These are phyloP conservation scores for Claviceps fusiformis DNA, from an alignment of 2,329 filamentous ascomycete species.

Conservation along the genomic window DNA sequence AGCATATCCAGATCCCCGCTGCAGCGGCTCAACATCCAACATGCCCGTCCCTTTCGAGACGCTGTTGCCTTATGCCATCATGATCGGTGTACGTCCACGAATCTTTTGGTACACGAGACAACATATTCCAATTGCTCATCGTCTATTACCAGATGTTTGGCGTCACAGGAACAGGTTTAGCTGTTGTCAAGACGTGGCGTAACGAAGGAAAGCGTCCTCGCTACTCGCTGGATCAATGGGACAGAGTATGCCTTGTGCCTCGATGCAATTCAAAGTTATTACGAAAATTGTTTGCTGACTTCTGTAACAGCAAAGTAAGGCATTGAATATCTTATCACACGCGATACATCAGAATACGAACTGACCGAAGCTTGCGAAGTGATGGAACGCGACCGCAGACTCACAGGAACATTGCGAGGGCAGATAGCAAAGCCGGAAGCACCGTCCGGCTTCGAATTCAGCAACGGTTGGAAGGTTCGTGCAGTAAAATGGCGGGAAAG, in stretches of 20 bases:
- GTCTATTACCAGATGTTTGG: conserved; percentile 45
- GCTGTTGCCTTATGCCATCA: conserved; percentile 51
- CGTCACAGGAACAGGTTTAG: conserved; percentile 42
- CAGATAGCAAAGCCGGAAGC: conserved; percentile 42
- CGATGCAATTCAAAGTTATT: neutral
- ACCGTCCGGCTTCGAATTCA: conserved; percentile 46
- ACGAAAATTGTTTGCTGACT: conserved; percentile 14
- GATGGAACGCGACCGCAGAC: conserved; percentile 51
- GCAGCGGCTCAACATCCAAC: conserved; percentile 16
- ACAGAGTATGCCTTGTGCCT: conserved; percentile 33
- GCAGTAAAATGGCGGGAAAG: too few species aligned
- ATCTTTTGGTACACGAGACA: conserved; percentile 3
- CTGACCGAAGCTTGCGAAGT: conserved; percentile 27
- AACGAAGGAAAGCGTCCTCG: conserved; percentile 49
- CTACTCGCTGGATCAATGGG: conserved; percentile 50
- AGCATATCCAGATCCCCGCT: conserved; percentile 14
- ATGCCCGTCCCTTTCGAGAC: conserved; percentile 55
- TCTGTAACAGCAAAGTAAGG: conserved; percentile 39
- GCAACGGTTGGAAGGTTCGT: conserved; percentile 50
- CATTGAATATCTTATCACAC: neutral
- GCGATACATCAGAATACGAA: conserved; percentile 2
- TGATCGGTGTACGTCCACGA: conserved; percentile 37
- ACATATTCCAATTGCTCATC: neutral
- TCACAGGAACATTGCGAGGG: conserved; percentile 45
- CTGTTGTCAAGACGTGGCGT: conserved; percentile 40